phyloP scores from a whole-genome alignment of 2,329 filamentous ascomycete species.

The Escovopsis sp. region DNA sequence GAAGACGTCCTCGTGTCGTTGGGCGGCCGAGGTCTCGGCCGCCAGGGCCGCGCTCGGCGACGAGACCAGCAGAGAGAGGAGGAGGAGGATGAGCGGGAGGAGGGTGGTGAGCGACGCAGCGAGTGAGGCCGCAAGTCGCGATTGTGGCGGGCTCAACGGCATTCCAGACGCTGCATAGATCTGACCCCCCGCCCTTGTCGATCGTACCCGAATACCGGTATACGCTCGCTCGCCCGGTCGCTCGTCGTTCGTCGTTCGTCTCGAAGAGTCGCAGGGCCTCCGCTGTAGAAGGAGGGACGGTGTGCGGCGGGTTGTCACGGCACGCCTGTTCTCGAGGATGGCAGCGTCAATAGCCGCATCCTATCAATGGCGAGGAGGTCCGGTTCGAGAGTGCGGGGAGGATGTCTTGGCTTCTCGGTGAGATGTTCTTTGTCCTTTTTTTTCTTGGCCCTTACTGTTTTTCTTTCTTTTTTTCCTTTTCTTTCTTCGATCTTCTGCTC shows the following conservation, averaged over 20 bases:
- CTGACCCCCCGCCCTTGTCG: not conserved
- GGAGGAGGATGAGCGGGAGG: constrained; percentile 42
- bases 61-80: constrained; percentile 46
- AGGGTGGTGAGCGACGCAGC: constrained; percentile 45
- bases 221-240: too few relatives aligned
- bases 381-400: not conserved
- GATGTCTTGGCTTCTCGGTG: not conserved
- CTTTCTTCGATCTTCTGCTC: too few relatives aligned
- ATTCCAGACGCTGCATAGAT: constrained; percentile 23
- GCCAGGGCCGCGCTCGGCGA: constrained; percentile 48
- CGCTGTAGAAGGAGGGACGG: not conserved
- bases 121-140: constrained; percentile 54
- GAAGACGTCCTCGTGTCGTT: constrained; percentile 7
- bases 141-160: constrained; percentile 55
- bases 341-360: constrained; percentile 2
- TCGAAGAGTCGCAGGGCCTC: too few relatives aligned
- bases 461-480: too few relatives aligned
- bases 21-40: constrained; percentile 27
- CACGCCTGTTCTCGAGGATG: constrained; percentile 3
- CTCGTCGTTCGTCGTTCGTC: too few relatives aligned
- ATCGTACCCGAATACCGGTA: too few relatives aligned
- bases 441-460: too few relatives aligned
- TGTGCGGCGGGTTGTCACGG: not conserved
- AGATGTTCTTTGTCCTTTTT: too few relatives aligned
- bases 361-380: constrained; percentile 3